Evolutionary conservation across 768 basidiomycete genomes (phyloP).

Genomic region (Lentinula sp.): DNA sequence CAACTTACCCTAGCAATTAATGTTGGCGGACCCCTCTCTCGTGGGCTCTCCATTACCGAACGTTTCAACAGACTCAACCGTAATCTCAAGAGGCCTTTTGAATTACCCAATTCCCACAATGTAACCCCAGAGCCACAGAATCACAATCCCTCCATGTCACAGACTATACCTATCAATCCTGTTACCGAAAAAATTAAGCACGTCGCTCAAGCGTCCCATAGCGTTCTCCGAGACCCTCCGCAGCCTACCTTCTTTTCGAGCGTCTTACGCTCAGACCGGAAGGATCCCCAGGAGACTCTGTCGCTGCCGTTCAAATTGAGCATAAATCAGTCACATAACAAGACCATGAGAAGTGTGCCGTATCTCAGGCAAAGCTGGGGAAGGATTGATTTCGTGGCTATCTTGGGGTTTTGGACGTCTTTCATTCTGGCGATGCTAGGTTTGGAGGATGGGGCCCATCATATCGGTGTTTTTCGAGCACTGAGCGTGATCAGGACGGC

Average conservation of each 20-base stretch:
- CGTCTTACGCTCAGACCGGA: constrained; percentile 26
- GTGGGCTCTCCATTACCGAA: constrained; percentile 41
- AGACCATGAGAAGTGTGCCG: constrained; percentile 66
- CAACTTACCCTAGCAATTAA: constrained; percentile 12
- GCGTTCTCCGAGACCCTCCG: constrained; percentile 31
- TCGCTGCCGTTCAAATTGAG: constrained; percentile 60
- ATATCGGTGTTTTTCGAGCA: constrained; percentile 86
- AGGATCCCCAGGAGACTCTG: constrained; percentile 26
- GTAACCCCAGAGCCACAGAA: constrained; percentile 12
- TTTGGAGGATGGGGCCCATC: constrained; percentile 56
- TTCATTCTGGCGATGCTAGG: constrained; percentile 69
- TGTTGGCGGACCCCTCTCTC: constrained; percentile 31
- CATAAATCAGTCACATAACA: constrained; percentile 47
- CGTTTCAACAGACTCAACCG: constrained; percentile 36
- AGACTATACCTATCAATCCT: constrained; percentile 20
- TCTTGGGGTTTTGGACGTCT: constrained; percentile 81
- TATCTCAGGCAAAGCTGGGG: constrained; percentile 93
- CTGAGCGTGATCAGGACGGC: constrained; percentile 81
- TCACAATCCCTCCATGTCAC: constrained; percentile 21
- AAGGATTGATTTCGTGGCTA: constrained; percentile 82
- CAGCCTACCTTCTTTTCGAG: constrained; percentile 47
- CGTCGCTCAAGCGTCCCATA: neutral
- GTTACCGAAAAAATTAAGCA: constrained; percentile 27
- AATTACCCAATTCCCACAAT: constrained; percentile 21
- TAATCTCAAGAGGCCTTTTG: constrained; percentile 51